Conservation (phyloP, 208 protist species). For the Crithidia sp. region DNA sequence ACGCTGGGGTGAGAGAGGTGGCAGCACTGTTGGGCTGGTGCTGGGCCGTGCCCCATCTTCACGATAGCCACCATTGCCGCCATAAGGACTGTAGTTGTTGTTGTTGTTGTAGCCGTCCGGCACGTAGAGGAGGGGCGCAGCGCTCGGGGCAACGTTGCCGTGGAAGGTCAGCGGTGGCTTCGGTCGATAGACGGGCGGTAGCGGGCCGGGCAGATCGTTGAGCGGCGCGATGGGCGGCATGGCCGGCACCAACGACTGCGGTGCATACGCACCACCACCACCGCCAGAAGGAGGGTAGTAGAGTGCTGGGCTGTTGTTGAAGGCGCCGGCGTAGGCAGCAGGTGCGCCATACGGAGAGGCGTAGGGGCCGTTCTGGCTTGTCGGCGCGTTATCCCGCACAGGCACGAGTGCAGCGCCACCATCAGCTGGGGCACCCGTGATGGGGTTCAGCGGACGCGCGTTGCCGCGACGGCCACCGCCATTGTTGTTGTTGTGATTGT, state of each 20-base stretch:
- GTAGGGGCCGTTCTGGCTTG: neutral
- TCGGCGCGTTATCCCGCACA: neutral
- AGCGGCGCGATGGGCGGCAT: constrained; percentile 32
- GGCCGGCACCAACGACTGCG: constrained; percentile 30
- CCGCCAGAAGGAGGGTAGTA: neutral
- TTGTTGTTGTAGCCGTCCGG: neutral
- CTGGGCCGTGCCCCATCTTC: neutral
- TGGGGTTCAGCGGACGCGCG: constrained; percentile 20
- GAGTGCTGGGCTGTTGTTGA: constrained; percentile 8
- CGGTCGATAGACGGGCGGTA: constrained; percentile 43
- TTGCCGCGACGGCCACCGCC: constrained; percentile 6
- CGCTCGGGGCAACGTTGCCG: neutral
- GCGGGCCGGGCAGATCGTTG: constrained; percentile 35
- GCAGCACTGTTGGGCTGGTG: constrained; percentile 27
- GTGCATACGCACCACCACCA: constrained; percentile 5
- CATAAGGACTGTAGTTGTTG: constrained; percentile 3
- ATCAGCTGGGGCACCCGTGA: constrained; percentile 5
- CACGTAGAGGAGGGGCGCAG: constrained; percentile 13
- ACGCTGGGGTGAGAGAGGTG: neutral
- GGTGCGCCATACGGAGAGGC: constrained; percentile 28
- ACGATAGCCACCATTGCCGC: neutral
- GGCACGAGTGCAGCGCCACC: constrained; percentile 12
- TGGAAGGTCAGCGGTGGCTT: constrained; percentile 54
- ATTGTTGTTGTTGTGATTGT: constrained; percentile 20
- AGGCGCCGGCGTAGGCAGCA: constrained; percentile 3